Conservation (phyloP, 352 stramenopile genomes). For the Pythium guiyangense region DNA sequence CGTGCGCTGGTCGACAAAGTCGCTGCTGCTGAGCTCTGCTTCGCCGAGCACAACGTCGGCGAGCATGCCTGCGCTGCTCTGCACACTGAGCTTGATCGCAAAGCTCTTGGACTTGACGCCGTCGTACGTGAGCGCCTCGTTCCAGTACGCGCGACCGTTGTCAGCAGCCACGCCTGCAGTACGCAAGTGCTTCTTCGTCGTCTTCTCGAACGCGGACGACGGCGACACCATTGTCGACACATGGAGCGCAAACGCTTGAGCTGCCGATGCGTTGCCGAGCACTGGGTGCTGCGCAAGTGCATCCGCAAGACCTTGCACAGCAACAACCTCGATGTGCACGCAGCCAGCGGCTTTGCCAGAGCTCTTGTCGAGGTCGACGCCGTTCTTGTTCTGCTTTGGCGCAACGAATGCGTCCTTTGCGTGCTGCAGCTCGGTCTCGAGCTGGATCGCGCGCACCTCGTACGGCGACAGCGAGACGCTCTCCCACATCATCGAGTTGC, state of each 20-base stretch:
- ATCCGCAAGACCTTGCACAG: slow-evolving; percentile 27
- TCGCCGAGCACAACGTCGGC: slow-evolving; percentile 69
- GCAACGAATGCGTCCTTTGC: slow-evolving; percentile 31
- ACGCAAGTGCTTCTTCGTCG: slow-evolving; percentile 62
- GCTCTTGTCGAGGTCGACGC: slow-evolving; percentile 54
- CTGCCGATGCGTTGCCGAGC: slow-evolving; percentile 13
- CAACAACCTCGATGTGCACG: slow-evolving; percentile 47
- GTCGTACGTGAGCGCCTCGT: slow-evolving; percentile 50
- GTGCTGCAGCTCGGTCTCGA: slow-evolving; percentile 63
- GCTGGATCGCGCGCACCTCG: slow-evolving; percentile 63
- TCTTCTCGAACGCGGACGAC: slow-evolving; percentile 59
- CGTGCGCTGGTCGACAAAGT: slow-evolving; percentile 52
- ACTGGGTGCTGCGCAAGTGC: slow-evolving; percentile 32
- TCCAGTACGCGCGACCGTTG: slow-evolving; percentile 31
- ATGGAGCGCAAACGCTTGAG: slow-evolving; percentile 29
- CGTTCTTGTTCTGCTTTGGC: slow-evolving; percentile 67
- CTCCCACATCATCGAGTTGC: slow-evolving; percentile 73
- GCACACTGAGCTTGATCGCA: slow-evolving; percentile 58
- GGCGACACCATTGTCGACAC: slow-evolving; percentile 60
- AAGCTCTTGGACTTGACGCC: slow-evolving; percentile 67
- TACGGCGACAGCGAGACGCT: slow-evolving; percentile 70
- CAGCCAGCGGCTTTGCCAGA: slow-evolving; percentile 54
- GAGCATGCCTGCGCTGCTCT: slow-evolving; percentile 49
- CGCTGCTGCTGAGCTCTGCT: slow-evolving; percentile 39
- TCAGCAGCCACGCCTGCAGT: slow-evolving; percentile 21